A percentile compares a stretch with the other conserved stretches of the same genome.
phyloP scores from a whole-genome alignment of 169 alveolate genomes.

The Plasmodium gallinaceum region DNA sequence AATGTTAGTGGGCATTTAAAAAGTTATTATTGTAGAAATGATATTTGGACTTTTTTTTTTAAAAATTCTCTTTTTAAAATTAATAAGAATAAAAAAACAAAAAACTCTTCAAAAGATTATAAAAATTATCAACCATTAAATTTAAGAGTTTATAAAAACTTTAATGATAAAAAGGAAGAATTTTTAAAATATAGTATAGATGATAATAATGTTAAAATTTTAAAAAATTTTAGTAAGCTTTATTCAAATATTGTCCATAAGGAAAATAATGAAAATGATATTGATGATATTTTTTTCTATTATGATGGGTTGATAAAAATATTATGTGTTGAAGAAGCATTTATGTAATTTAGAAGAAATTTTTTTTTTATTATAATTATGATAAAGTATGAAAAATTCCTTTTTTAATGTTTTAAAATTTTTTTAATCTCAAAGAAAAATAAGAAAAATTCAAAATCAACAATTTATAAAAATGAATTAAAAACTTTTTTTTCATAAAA shows the following conservation, averaged over 20 bases:
- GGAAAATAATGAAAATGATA: conserved; percentile 41
- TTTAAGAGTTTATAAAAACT: conserved; percentile 57
- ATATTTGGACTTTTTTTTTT: conserved; percentile 72
- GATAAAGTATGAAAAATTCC: no score
- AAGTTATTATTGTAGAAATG: conserved; percentile 70
- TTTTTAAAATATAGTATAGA: conserved; percentile 61
- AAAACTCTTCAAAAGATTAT: conserved; percentile 39
- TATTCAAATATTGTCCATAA: conserved; percentile 40
- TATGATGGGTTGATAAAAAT: conserved; percentile 64
- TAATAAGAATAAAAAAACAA: conserved; percentile 56
- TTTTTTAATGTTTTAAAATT: no score
- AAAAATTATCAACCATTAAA: conserved; percentile 65
- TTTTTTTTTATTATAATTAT: no score
- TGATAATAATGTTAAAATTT: conserved; percentile 62
- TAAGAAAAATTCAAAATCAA: no score
- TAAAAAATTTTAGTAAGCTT: conserved; percentile 49
- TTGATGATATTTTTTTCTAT: conserved; percentile 59
- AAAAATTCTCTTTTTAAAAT: conserved; percentile 59
- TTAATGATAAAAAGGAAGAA: conserved; percentile 59
- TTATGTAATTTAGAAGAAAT: not conserved
- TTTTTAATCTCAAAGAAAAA: no score
- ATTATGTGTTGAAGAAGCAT: conserved; percentile 44
- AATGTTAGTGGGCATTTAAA: conserved; percentile 56
- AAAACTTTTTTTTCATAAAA: no score
- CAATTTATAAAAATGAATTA: no score